Percentiles rank a stretch among this genome's conserved stretches.
These are phyloP conservation scores for Ustilago hordei DNA, from an alignment of 1,284 basidiomycete genomes.

Conservation along the genomic window DNA sequence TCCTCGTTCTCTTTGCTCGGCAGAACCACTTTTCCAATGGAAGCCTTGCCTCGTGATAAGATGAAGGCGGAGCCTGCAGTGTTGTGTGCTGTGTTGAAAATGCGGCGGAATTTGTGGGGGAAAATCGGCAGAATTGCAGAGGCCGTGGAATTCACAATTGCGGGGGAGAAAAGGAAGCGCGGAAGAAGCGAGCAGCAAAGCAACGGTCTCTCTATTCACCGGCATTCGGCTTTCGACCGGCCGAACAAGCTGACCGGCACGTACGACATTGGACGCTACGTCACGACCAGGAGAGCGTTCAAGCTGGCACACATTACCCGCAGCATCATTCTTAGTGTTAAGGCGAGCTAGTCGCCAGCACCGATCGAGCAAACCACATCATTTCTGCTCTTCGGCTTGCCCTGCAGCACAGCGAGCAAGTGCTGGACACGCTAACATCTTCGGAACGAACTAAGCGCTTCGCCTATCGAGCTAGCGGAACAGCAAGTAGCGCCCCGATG, in stretches of 20 bases:
- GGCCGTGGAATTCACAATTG: background rate
- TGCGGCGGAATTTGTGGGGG: conserved; percentile 6
- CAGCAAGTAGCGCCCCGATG: background rate
- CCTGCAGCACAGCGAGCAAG: background rate
- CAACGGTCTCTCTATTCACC: background rate
- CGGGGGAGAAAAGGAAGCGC: conserved; percentile 2
- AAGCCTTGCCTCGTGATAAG: conserved; percentile 1
- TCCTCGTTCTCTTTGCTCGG: background rate
- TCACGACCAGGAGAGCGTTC: background rate
- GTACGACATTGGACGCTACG: background rate
- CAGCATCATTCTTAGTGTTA: background rate
- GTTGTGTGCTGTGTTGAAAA: conserved; percentile 2
- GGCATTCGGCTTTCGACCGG: conserved; percentile 12
- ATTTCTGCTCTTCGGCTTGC: background rate
- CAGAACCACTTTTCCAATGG: conserved; percentile 1
- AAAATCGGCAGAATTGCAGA: background rate
- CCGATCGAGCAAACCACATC: background rate
- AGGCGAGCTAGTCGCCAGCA: background rate
- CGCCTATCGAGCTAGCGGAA: background rate
- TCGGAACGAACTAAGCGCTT: background rate
- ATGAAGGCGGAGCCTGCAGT: background rate
- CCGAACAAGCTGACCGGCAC: conserved; percentile 1
- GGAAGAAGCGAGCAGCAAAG: background rate
- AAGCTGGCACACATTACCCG: background rate
- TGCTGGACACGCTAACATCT: background rate